phyloP scores from a whole-genome alignment of 352 stramenopile genomes.

The Pythium apleroticum region DNA sequence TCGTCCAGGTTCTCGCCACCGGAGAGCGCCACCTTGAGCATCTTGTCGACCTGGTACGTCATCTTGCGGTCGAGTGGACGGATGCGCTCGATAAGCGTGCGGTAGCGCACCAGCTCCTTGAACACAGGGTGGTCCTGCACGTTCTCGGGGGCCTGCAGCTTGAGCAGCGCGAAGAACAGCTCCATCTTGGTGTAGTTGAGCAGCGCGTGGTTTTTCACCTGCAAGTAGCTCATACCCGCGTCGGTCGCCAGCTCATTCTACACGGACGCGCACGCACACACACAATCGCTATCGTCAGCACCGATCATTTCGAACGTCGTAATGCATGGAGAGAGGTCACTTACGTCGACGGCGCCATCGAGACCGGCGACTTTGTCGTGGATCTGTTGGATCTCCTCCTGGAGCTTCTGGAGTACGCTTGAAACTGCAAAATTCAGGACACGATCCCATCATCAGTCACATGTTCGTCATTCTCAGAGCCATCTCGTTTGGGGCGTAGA shows the following conservation, averaged over 20 bases:
- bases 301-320: too few relatives aligned
- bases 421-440: constrained; percentile 29
- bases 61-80: constrained; percentile 84
- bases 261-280: neutral
- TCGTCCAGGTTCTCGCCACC: constrained; percentile 72
- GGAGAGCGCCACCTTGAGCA: constrained; percentile 85
- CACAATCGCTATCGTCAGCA: neutral
- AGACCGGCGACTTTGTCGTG: constrained; percentile 53
- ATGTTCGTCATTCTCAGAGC: neutral
- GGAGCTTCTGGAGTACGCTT: constrained; percentile 46
- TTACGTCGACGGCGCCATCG: constrained; percentile 43
- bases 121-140: constrained; percentile 82
- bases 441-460: neutral
- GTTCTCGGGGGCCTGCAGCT: constrained; percentile 70
- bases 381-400: constrained; percentile 57
- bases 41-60: constrained; percentile 90
- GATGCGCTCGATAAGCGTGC: constrained; percentile 83
- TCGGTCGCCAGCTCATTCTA: constrained; percentile 63
- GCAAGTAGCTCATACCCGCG: constrained; percentile 72
- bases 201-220: constrained; percentile 88
- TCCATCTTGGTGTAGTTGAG: constrained; percentile 88
- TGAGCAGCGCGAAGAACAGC: constrained; percentile 83
- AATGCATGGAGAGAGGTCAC: constrained; percentile 12
- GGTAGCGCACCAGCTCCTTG: constrained; percentile 83
- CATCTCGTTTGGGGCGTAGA: neutral